phyloP scores from a whole-genome alignment of 257 asterid species.

The Scutellaria galericulata region DNA sequence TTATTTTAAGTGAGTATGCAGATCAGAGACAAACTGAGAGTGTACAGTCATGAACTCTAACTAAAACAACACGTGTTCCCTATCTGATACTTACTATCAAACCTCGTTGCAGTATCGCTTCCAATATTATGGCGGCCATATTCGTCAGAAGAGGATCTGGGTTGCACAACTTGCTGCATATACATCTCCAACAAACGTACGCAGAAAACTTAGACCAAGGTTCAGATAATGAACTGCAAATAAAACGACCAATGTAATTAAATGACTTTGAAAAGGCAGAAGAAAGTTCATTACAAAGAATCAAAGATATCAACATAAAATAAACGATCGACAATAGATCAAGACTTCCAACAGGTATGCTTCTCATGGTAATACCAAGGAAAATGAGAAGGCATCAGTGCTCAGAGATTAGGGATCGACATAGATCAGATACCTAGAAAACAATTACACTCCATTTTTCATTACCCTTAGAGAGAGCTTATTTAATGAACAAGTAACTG shows the following conservation, averaged over 20 bases:
- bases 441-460: neutral
- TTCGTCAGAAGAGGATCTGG: conserved; percentile 71
- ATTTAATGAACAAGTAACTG: neutral
- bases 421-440: conserved; percentile 9
- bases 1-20: conserved; percentile 33
- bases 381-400: neutral
- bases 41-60: conserved; percentile 41
- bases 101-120: conserved; percentile 53
- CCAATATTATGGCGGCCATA: conserved; percentile 67
- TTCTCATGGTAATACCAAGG: conserved; percentile 20
- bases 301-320: neutral
- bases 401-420: conserved; percentile 11
- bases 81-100: conserved; percentile 59
- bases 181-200: conserved; percentile 51
- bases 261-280: neutral
- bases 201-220: conserved; percentile 33
- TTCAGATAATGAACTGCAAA: conserved; percentile 44
- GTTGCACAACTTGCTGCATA: conserved; percentile 68
- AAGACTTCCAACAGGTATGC: conserved; percentile 9
- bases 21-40: conserved; percentile 25
- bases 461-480: neutral
- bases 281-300: conserved; percentile 11
- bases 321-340: conserved; percentile 10
- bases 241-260: neutral
- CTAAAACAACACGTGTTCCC: conserved; percentile 55